phyloP scores from a whole-genome alignment of 2,329 filamentous ascomycete species.

The Bipolaris oryzae region DNA sequence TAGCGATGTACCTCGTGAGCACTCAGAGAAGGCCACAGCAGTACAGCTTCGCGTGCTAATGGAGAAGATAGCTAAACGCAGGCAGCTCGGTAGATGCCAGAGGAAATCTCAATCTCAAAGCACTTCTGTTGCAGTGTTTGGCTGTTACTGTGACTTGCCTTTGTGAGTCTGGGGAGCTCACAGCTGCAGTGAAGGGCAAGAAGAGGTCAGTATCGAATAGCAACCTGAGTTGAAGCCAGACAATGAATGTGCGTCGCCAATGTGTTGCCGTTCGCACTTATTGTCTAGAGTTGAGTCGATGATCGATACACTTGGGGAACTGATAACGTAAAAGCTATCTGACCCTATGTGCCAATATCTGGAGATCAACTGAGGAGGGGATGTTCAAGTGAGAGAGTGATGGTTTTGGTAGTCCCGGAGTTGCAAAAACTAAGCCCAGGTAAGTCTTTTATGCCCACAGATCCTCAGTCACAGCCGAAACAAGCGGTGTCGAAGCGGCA shows the following conservation, averaged over 20 bases:
- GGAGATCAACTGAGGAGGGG: background rate
- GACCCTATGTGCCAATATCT: no score
- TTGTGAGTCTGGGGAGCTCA: background rate
- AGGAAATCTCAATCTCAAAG: background rate
- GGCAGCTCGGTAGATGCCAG: conserved; percentile 4
- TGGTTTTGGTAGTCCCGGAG: background rate
- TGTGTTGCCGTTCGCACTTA: background rate
- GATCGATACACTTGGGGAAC: no score
- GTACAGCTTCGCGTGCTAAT: background rate
- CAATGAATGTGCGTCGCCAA: background rate
- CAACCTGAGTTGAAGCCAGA: background rate
- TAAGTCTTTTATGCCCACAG: background rate
- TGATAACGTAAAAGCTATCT: background rate
- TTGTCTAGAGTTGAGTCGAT: background rate
- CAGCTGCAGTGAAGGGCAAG: background rate
- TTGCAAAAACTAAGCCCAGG: background rate
- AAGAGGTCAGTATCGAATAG: background rate
- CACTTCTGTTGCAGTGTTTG: conserved; percentile 1
- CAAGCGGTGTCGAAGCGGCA: conserved; percentile 8
- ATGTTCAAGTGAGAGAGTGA: conserved; percentile 13
- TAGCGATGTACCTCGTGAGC: conserved; percentile 10
- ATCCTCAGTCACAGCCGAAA: conserved; percentile 1
- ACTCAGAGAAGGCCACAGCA: conserved; percentile 2
- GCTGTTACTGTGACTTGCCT: background rate
- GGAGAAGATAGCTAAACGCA: conserved; percentile 1